Conservation (phyloP, 768 basidiomycete species). For the Phlegmacium glaucopus region DNA sequence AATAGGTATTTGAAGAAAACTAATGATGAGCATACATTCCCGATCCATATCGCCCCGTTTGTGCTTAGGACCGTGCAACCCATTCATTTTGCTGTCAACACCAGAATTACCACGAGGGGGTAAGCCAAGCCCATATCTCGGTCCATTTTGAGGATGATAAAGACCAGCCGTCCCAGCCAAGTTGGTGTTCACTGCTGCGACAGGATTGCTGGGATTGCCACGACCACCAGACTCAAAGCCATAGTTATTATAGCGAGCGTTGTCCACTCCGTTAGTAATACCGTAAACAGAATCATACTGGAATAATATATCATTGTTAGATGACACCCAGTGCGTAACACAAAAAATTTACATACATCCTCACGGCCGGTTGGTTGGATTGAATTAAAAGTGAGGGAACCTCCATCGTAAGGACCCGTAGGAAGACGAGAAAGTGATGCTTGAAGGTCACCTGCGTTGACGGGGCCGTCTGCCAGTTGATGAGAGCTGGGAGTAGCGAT, state of each 20-base stretch:
- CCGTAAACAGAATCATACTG: slow-evolving; percentile 62
- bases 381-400: slow-evolving; percentile 51
- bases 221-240: slow-evolving; percentile 50
- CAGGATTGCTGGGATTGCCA: slow-evolving; percentile 22
- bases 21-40: slow-evolving; percentile 49
- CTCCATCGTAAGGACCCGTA: slow-evolving; percentile 54
- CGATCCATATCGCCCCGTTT: slow-evolving; percentile 92
- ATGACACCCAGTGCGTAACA: slow-evolving; percentile 4
- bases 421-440: slow-evolving; percentile 71
- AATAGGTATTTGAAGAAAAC: background rate
- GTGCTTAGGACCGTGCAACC: slow-evolving; percentile 89
- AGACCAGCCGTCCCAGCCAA: slow-evolving; percentile 68
- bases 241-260: slow-evolving; percentile 53
- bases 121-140: slow-evolving; percentile 71
- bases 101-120: slow-evolving; percentile 47
- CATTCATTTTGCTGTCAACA: slow-evolving; percentile 79
- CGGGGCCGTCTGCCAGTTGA: slow-evolving; percentile 46
- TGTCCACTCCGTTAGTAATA: slow-evolving; percentile 48
- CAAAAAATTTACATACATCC: slow-evolving; percentile 42
- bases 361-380: slow-evolving; percentile 47
- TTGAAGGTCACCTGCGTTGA: slow-evolving; percentile 55
- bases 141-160: slow-evolving; percentile 67
- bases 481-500: slow-evolving; percentile 47
- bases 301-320: slow-evolving; percentile 20
- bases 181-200: slow-evolving; percentile 25